A percentile compares a stretch with the other conserved stretches of the same genome.
Evolutionary conservation across 805 yeast species (phyloP).

Genomic region (Candida ficus): DNA sequence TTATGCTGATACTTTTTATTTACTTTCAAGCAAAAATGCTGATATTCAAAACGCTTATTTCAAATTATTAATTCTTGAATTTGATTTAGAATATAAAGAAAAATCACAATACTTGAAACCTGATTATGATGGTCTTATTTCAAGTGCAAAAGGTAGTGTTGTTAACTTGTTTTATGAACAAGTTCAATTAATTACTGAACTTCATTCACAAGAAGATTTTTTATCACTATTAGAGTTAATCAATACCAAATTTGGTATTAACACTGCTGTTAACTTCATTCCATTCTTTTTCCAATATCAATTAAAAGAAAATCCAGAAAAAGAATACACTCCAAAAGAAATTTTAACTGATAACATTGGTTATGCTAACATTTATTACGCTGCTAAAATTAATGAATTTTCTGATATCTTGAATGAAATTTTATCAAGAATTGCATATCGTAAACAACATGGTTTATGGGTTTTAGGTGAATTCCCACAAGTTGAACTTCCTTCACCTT

Average conservation of each 20-base stretch:
- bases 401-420: constrained; percentile 11
- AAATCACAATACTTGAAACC: constrained; percentile 10
- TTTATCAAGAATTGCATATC: constrained; percentile 18
- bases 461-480: constrained; percentile 11
- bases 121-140: constrained; percentile 17
- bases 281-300: constrained; percentile 45
- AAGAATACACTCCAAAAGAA: not conserved
- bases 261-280: constrained; percentile 39
- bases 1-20: constrained; percentile 19
- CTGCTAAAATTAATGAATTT: constrained; percentile 9
- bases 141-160: constrained; percentile 16
- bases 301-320: constrained; percentile 8
- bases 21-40: constrained; percentile 10
- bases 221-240: constrained; percentile 17
- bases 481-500: constrained; percentile 1
- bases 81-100: constrained; percentile 18
- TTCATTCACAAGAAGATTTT: constrained; percentile 6
- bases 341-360: constrained; percentile 21
- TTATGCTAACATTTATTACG: constrained; percentile 11
- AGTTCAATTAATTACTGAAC: constrained; percentile 10
- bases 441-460: constrained; percentile 18
- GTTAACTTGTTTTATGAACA: constrained; percentile 21
- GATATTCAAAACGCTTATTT: constrained; percentile 16
- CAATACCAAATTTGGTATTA: constrained; percentile 37
- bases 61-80: constrained; percentile 14